Evolutionary conservation across 176 grass and related monocot species (phyloP).

Genomic region (Zizania latifolia): DNA sequence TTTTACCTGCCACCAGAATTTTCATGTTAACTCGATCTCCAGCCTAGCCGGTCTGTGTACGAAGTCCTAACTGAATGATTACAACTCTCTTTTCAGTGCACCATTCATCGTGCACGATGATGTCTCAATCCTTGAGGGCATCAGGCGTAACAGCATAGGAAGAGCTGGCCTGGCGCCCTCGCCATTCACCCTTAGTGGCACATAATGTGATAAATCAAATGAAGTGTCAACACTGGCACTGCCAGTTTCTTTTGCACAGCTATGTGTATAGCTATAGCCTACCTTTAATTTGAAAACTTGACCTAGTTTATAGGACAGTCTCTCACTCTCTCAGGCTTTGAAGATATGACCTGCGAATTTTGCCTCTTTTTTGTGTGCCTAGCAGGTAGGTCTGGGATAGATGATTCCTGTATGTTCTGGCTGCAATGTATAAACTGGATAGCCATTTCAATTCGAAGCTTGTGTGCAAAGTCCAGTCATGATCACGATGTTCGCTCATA

Average conservation of each 20-base stretch:
- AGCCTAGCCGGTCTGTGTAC: neutral
- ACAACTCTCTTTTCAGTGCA: constrained; percentile 39
- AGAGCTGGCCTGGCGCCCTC: constrained; percentile 9
- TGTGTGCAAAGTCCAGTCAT: constrained; percentile 13
- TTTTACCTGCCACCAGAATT: neutral
- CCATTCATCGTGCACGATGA: constrained; percentile 90
- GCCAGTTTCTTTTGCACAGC: constrained; percentile 35
- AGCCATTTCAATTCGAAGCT: neutral
- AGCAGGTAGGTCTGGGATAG: constrained; percentile 27
- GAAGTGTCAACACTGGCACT: constrained; percentile 16
- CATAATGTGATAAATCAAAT: constrained; percentile 8
- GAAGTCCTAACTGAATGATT: constrained; percentile 20
- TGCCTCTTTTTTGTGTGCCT: constrained; percentile 36
- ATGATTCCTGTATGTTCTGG: constrained; percentile 12
- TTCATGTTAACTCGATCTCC: constrained; percentile 1
- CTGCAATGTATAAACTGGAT: constrained; percentile 26
- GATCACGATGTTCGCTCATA: neutral
- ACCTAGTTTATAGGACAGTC: constrained; percentile 22
- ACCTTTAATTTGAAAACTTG: constrained; percentile 30
- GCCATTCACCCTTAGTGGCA: neutral
- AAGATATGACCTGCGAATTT: constrained; percentile 46
- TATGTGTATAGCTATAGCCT: constrained; percentile 40
- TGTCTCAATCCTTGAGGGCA: constrained; percentile 60
- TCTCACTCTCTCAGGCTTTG: constrained; percentile 13
- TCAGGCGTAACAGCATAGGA: constrained; percentile 33